These are phyloP conservation scores for Tricladium varicosporioides DNA, from an alignment of 2,329 filamentous ascomycete species.

Conservation along the genomic window DNA sequence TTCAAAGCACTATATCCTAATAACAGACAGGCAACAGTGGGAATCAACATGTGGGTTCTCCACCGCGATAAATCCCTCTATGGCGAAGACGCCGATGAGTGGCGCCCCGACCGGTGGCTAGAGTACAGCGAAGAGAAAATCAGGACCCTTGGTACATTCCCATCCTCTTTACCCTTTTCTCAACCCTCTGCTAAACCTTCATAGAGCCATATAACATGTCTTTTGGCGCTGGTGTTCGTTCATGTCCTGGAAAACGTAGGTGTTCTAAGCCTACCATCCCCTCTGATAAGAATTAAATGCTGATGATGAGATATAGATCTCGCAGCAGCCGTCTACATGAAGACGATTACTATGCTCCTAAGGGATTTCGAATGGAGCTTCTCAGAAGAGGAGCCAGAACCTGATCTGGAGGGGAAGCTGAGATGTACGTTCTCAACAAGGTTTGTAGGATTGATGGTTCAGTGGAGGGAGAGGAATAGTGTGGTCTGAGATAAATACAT, in stretches of 20 bases:
- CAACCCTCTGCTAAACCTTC: background rate
- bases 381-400: no score
- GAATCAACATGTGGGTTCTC: constrained; percentile 40
- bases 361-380: no score
- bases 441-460: no score
- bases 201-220: constrained; percentile 14
- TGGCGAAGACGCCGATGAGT: constrained; percentile 30
- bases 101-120: constrained; percentile 46
- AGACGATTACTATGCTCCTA: no score
- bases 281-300: no score
- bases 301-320: no score
- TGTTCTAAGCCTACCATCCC: background rate
- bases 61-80: constrained; percentile 11
- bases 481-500: no score
- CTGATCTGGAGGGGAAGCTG: no score
- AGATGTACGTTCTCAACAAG: no score
- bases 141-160: constrained; percentile 12
- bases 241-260: constrained; percentile 17
- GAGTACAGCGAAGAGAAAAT: constrained; percentile 23
- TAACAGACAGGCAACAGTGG: constrained; percentile 39
- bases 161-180: background rate
- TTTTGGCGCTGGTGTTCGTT: constrained; percentile 14
- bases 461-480: no score
- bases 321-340: no score
- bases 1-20: no score